Conservation (phyloP, 495 filamentous ascomycete genomes). For the Hypoxylon intermedium region DNA sequence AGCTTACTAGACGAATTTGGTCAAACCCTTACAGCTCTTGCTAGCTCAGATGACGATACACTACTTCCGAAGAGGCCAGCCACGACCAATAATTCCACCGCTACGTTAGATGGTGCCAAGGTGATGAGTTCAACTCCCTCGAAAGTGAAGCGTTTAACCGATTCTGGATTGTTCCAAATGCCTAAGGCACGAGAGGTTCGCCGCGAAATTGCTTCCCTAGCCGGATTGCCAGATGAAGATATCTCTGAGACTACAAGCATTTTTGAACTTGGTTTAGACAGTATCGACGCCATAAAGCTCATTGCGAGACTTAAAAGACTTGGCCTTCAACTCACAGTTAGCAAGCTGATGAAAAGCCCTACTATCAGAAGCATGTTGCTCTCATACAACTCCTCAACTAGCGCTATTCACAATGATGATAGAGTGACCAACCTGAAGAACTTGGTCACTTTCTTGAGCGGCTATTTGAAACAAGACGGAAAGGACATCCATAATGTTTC, state of each 20-base stretch:
- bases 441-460: conserved; percentile 21
- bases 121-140: not conserved
- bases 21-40: conserved; percentile 35
- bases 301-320: conserved; percentile 66
- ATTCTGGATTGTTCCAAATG: conserved; percentile 60
- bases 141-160: not conserved
- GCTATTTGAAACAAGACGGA: conserved; percentile 3
- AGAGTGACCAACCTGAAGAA: not conserved
- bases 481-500: conserved; percentile 49
- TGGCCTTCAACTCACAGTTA: conserved; percentile 67
- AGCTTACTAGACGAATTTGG: conserved; percentile 53
- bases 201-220: conserved; percentile 65
- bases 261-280: conserved; percentile 71
- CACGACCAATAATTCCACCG: not conserved
- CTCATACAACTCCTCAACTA: not conserved
- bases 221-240: conserved; percentile 54
- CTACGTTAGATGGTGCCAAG: not conserved
- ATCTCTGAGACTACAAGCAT: conserved; percentile 64
- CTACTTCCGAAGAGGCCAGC: not conserved
- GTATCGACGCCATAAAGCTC: conserved; percentile 73
- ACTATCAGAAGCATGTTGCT: conserved; percentile 64
- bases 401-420: not conserved
- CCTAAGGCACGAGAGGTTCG: conserved; percentile 57
- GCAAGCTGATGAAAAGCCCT: conserved; percentile 71
- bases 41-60: conserved; percentile 21